Conservation (phyloP, 2,329 filamentous ascomycete species). For the Phyllosticta capitalensis region DNA sequence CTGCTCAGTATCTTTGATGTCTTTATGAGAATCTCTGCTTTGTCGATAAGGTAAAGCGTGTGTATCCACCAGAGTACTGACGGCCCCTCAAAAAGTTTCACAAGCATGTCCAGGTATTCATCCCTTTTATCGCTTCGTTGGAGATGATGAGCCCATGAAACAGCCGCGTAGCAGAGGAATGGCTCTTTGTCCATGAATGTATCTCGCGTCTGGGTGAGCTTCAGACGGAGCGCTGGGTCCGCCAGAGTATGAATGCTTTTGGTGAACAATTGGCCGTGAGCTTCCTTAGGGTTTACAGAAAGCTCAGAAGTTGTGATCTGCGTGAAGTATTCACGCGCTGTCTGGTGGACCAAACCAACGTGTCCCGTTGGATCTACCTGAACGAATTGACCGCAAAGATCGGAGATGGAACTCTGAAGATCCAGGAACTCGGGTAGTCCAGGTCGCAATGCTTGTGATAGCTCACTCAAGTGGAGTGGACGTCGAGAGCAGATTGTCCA, state of each 20-base stretch:
- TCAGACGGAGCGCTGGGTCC: not conserved
- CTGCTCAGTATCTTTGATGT: not conserved
- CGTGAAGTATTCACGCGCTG: not conserved
- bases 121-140: not conserved
- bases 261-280: not conserved
- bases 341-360: not conserved
- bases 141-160: not conserved
- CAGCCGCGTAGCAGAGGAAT: not conserved
- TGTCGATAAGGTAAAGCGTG: not conserved
- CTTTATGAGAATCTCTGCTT: not conserved
- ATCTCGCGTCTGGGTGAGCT: not conserved
- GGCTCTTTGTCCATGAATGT: not conserved
- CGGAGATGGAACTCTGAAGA: not conserved
- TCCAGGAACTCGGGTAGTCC: not conserved
- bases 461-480: not conserved
- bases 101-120: not conserved
- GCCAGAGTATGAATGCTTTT: not conserved
- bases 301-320: not conserved
- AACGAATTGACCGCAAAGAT: not conserved
- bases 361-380: not conserved
- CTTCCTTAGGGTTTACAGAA: not conserved
- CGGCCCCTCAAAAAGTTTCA: not conserved
- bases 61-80: not conserved
- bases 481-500: not conserved
- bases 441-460: not conserved